Base-by-base conservation (phyloP, 1,139 yeast species). In the Lodderomyces parapsilosis region DNA sequence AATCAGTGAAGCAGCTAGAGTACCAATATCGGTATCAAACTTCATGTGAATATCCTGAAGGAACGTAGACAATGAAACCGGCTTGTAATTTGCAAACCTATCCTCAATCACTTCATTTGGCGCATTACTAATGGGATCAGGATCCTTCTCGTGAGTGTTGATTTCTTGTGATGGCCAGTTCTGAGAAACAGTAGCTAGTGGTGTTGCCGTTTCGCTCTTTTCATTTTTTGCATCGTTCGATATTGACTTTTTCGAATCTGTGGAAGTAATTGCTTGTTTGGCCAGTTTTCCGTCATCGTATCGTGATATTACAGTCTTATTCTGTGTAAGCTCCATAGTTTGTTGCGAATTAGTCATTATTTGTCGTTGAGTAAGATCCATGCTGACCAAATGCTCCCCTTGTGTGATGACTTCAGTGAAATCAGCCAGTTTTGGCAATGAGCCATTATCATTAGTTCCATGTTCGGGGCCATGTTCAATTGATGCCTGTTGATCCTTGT, bases 11-110 rank as follows among this genome's bases (percentile, higher is more conserved):
- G 6, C 23, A 8, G 38, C 28, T n/a, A 19, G 22, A 22, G 50
- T 59, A 36, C 74, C 74, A 44, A 74, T 60, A 48, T 77, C 81
- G 50, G 79, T 80, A 49, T 71, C 76, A 50, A 80, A 80, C 37
- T 71, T 71, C 13, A 80, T 68, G 0, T 76, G 74, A 8, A 78
- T 62, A 44, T 76, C 79, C 6, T 57, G 58, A 50, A 81, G 59
- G 44, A 81, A 80, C 17, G 66, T 63, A 1, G 63, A 54, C 28
- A 77, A 59, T 0, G 73, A 52, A 1, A 74, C 76, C 4, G 74
- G 70, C 2, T 41, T 43, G 38, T 63, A 62, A 20, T 57, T 54
- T 3, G 52, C 60, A 15, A 52, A 49, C 6, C 53, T 55, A 24
- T 40, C 48, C 10, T 39, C 43, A n/a, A 28, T 14, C 3, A 5